Evolutionary conservation across 2,329 filamentous ascomycete species (phyloP).

Genomic region (Botrytis hyacinthi): DNA sequence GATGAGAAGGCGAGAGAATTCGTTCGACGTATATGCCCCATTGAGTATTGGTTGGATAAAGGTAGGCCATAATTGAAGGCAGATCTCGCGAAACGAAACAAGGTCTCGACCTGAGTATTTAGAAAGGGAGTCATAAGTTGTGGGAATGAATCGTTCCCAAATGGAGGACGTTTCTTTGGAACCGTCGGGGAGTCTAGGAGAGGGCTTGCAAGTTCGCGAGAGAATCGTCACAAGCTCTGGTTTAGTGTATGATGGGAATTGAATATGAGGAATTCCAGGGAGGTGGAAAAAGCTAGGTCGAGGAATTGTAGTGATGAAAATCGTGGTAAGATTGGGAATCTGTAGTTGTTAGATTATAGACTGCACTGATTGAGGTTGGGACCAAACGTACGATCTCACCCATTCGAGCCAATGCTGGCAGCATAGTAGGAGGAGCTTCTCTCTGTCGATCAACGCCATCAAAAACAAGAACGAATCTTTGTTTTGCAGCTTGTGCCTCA

Average conservation of each 20-base stretch:
- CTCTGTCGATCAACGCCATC: conserved; percentile 84
- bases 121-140: conserved; percentile 83
- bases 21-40: conserved; percentile 66
- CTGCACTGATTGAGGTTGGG: not conserved
- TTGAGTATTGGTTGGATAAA: conserved; percentile 77
- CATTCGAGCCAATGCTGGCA: conserved; percentile 77
- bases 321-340: conserved; percentile 74
- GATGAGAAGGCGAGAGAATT: conserved; percentile 82
- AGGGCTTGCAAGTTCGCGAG: conserved; percentile 47
- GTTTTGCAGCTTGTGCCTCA: conserved; percentile 33
- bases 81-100: conserved; percentile 66
- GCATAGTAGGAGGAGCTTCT: conserved; percentile 73
- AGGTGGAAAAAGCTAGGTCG: conserved; percentile 67
- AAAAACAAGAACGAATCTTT: conserved; percentile 76
- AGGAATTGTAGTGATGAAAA: conserved; percentile 75
- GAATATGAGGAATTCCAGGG: conserved; percentile 69
- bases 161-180: conserved; percentile 61
- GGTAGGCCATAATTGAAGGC: conserved; percentile 74
- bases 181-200: conserved; percentile 45
- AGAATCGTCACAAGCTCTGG: conserved; percentile 77
- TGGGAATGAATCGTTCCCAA: conserved; percentile 77
- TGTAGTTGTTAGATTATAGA: conserved; percentile 41
- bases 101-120: conserved; percentile 80
- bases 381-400: conserved; percentile 68
- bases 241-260: conserved; percentile 83